Base-by-base conservation (phyloP, 2,329 filamentous ascomycete genomes). In the Aspergillus pseudoglaucus region DNA sequence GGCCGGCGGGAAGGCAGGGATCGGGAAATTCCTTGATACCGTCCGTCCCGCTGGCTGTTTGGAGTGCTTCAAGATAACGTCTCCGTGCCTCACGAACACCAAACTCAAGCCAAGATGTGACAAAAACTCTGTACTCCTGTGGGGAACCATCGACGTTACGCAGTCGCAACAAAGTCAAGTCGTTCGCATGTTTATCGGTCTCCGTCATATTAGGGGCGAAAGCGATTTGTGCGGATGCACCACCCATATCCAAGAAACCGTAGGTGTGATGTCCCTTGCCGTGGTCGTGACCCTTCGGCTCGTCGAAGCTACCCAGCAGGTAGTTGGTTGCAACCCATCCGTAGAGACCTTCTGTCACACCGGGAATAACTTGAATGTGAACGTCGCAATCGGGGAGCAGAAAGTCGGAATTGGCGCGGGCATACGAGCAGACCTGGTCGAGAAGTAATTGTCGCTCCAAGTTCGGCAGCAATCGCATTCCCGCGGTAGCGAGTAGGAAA, bases 271-370 rank as follows among this genome's bases (percentile, higher is more conserved):
- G 93, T 22, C 80, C 82, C 55, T 95, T 90, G 45, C 89, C 90
- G 65, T 95, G 89, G 46, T 81, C 74, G 59, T 95, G 88, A 12
- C 82, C 72, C 44, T 84, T 73, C 0, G 88, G 84, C 15, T 79
- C 75, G 65, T 97, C 87, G 59, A 98, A 97, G 3, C 90, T 89
- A 23, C 90, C 91, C 1, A 98, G 77, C 25, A 98, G 72, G 62
- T 98, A 98, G 64, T 98, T 98, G 46, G 91, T 88, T 6, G 94
- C 91, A 58, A 98, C 87, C 93, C 93, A 98, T 35, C 93, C 93
- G 60, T 97, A 98, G 25, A 98, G 70, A 2, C 90, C 93, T 68
- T 98, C 93, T 0, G 93, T 97, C 67, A 95, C 90, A 39, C 93
- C 93, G 0, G 90, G 83, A 53, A 98, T 98, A 27, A 97, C 89